These are phyloP conservation scores for Tetrahymena borealis DNA, from an alignment of 73 alveolate genomes.

Conservation along the genomic window DNA sequence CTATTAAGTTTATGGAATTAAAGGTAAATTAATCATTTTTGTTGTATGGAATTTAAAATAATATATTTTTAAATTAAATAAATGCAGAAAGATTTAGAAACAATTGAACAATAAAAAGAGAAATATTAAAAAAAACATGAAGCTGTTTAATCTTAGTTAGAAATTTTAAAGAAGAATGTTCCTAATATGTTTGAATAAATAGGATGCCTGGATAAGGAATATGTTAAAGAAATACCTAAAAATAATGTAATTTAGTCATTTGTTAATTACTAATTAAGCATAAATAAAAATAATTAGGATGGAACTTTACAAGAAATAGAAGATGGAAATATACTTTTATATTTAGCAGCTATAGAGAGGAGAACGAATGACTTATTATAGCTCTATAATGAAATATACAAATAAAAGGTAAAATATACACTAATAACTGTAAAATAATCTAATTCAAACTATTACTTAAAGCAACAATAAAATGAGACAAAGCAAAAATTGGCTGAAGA, in stretches of 20 bases:
- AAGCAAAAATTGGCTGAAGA: not conserved
- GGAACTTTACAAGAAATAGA: not conserved
- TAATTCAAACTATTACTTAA: not conserved
- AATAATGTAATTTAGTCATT: not conserved
- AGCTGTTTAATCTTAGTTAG: not conserved
- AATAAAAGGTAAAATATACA: not conserved
- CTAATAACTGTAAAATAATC: not conserved
- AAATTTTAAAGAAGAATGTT: not conserved
- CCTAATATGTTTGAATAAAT: not conserved
- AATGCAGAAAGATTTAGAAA: not conserved
- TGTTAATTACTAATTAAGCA: no score
- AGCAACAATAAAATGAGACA: not conserved
- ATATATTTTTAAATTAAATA: not conserved
- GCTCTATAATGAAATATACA: not conserved
- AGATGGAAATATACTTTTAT: not conserved
- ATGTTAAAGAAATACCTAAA: not conserved
- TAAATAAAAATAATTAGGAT: not conserved
- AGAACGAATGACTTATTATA: not conserved
- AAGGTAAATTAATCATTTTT: not conserved
- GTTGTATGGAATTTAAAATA: not conserved
- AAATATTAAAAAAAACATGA: not conserved
- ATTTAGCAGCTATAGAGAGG: not conserved
- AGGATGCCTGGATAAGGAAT: not conserved
- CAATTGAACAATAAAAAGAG: not conserved
- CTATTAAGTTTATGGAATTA: not conserved